Evolutionary conservation across 2,329 filamentous ascomycete genomes (phyloP), one percentile per base, ranked within the genome.

Genomic region (Cladophialophora exuberans): DNA sequence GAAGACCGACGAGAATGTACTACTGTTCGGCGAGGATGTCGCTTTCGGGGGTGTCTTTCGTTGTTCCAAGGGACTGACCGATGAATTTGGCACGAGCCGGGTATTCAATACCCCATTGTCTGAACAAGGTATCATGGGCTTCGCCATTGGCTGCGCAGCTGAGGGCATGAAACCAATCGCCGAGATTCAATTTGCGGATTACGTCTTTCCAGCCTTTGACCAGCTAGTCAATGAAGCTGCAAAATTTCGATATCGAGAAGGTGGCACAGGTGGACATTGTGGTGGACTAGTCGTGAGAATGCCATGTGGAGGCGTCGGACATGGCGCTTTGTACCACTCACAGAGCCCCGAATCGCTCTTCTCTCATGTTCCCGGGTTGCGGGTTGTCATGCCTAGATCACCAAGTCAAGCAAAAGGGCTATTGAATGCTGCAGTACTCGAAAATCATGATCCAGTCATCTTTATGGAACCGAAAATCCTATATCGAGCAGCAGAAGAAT

Each of bases 21-120:
- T 97, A 53, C 81, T 99, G 7, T 99, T 99, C 66, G 94, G 94
- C 36, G 94, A 99, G 73, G 94, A 99, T 69, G 91, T 99, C 6
- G 90, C 94, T 11, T 99, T 99, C 65, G 94, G 94, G 36, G 94
- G 94, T 50, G 94, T 99, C 13, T 99, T 99, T 69, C 83, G 94
- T 53, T 97, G 91, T 73, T 93, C 90, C 26, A 93, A 94, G 85
- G 90, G 92, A 65, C 80, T 99, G 13, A 85, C 90, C 26, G 88
- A 91, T 59, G 90, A 90, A 52, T 96, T 94, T 70, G 94, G 94
- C 6, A 81, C 84, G 2, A 88, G 94, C 54, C 82, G 94, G 54
- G 92, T 99, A 28, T 99, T 99, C 79, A 97, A 99, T 73, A 97
- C 92, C 15, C 94, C 94, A 0, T 74, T 99, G 63, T 90, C 87